Percentiles rank a stretch among this genome's conserved stretches.
Evolutionary conservation across 2,329 filamentous ascomycete genomes (phyloP).

Genomic region (Clonostachys chloroleuca): DNA sequence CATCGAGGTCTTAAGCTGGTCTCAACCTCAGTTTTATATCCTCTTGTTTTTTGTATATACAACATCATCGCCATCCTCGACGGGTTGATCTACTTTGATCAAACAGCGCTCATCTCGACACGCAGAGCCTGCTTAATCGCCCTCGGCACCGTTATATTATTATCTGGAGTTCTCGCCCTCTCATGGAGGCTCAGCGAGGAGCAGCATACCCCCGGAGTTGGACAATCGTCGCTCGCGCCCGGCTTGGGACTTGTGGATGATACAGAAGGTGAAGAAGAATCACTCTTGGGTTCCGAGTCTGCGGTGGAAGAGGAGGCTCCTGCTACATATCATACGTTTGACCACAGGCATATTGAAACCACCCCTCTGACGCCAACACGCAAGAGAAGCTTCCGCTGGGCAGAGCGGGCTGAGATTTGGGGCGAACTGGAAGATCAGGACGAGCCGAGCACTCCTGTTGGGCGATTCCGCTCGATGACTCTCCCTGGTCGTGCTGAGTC

Average conservation of each 20-base stretch:
- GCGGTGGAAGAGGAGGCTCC: constrained; percentile 33
- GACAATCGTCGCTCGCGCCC: constrained; percentile 70
- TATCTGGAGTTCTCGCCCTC: constrained; percentile 83
- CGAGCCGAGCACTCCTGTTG: constrained; percentile 29
- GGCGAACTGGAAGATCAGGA: constrained; percentile 78
- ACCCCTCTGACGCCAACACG: constrained; percentile 32
- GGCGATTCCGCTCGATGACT: constrained; percentile 42
- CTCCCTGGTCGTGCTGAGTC: constrained; percentile 35
- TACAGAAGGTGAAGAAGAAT: constrained; percentile 55
- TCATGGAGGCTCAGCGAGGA: constrained; percentile 90
- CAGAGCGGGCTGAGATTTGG: constrained; percentile 80
- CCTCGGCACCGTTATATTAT: constrained; percentile 78
- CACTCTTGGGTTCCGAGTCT: constrained; percentile 43
- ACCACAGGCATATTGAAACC: constrained; percentile 26
- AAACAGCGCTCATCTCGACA: constrained; percentile 73
- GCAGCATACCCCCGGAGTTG: constrained; percentile 54
- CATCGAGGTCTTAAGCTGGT: constrained; percentile 91
- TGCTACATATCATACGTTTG: constrained; percentile 42
- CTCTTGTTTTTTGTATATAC: constrained; percentile 96
- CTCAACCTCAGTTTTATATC: constrained; percentile 93
- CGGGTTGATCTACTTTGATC: constrained; percentile 93
- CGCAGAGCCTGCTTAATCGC: constrained; percentile 78
- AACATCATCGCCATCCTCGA: constrained; percentile 98
- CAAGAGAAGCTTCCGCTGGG: constrained; percentile 49
- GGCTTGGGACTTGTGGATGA: constrained; percentile 79